Conservation (phyloP, 192 early-diverging fungal species). For the Rhizophagus clarus region DNA sequence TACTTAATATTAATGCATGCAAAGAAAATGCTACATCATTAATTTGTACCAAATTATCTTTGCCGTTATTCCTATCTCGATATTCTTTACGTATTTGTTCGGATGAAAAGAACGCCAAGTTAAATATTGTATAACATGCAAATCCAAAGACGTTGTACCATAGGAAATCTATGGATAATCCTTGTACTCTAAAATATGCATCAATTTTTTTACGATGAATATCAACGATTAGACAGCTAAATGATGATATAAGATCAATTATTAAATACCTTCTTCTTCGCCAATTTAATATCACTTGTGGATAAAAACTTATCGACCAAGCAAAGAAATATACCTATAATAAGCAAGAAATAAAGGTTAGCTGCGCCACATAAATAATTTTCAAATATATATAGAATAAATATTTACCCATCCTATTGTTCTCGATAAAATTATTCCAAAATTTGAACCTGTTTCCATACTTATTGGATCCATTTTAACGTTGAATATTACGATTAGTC, state of each 20-base stretch:
- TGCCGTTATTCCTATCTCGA: slow-evolving; percentile 65
- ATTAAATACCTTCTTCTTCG: slow-evolving; percentile 58
- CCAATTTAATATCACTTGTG: slow-evolving; percentile 80
- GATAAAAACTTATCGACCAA: slow-evolving; percentile 91
- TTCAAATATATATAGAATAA: not conserved
- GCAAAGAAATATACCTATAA: slow-evolving; percentile 69
- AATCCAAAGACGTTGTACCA: slow-evolving; percentile 88
- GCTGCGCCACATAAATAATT: too few species aligned
- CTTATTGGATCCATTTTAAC: not conserved
- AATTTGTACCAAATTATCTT: slow-evolving; percentile 69
- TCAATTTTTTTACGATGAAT: too few species aligned
- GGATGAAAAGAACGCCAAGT: slow-evolving; percentile 73
- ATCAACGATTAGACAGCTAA: too few species aligned
- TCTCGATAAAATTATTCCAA: not conserved
- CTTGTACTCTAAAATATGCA: slow-evolving; percentile 57
- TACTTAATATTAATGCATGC: slow-evolving; percentile 75
- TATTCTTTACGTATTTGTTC: slow-evolving; percentile 70
- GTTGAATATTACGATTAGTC: too few species aligned
- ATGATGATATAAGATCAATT: not conserved
- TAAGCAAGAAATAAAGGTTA: too few species aligned
- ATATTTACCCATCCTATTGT: not conserved
- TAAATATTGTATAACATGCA: slow-evolving; percentile 83
- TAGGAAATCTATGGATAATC: slow-evolving; percentile 90
- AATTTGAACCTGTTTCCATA: not conserved
- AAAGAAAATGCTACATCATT: slow-evolving; percentile 89